phyloP scores from a whole-genome alignment of 106 monocot genomes.

The Platanthera zijinensis region DNA sequence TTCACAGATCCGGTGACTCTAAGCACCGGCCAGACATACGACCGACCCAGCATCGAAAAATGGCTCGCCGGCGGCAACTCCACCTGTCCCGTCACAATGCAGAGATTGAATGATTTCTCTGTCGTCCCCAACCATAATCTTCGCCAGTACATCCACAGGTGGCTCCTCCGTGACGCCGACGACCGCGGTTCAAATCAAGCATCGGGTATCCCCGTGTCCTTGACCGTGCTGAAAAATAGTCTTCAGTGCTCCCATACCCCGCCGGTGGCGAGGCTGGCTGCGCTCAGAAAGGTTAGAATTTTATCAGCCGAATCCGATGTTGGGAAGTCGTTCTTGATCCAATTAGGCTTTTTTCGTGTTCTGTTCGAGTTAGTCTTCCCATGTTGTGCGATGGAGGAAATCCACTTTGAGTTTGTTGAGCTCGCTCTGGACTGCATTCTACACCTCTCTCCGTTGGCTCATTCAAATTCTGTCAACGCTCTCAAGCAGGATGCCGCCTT shows the following conservation, averaged over 20 bases:
- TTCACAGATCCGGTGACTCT: slow-evolving; percentile 93
- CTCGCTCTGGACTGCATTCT: slow-evolving; percentile 50
- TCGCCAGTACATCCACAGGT: slow-evolving; percentile 71
- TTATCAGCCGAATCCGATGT: slow-evolving; percentile 66
- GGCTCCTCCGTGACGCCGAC: slow-evolving; percentile 38
- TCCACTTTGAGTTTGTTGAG: slow-evolving; percentile 20
- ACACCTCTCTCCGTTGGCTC: slow-evolving; percentile 15
- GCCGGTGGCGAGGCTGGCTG: slow-evolving; percentile 8
- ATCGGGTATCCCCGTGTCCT: slow-evolving; percentile 16
- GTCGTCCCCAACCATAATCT: slow-evolving; percentile 44
- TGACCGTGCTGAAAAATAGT: slow-evolving; percentile 33
- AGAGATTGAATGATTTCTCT: slow-evolving; percentile 36
- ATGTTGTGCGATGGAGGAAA: neutral
- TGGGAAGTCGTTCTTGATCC: slow-evolving; percentile 42
- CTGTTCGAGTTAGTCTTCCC: slow-evolving; percentile 51
- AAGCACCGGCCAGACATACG: slow-evolving; percentile 93
- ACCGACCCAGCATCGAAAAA: slow-evolving; percentile 67
- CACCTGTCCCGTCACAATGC: slow-evolving; percentile 98
- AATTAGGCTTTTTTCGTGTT: slow-evolving; percentile 52
- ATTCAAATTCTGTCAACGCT: slow-evolving; percentile 35
- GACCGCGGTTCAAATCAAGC: neutral
- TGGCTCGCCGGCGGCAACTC: slow-evolving; percentile 78
- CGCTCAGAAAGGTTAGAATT: slow-evolving; percentile 36
- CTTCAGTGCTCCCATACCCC: slow-evolving; percentile 23
- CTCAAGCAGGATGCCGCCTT: slow-evolving; percentile 28